phyloP scores from a whole-genome alignment of 768 basidiomycete species.

The Cystoderma amianthinum region DNA sequence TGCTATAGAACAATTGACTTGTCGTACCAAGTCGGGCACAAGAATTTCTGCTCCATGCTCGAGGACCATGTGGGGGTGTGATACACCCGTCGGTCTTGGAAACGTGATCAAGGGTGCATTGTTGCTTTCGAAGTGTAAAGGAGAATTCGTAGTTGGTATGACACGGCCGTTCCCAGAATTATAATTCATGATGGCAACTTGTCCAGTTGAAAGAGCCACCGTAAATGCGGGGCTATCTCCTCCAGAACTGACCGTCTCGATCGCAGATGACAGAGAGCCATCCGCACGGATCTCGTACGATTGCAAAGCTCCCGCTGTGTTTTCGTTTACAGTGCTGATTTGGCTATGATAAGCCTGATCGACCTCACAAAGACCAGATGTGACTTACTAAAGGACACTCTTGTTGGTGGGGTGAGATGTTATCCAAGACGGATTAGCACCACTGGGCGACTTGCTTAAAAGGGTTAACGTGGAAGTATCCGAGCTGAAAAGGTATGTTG shows the following conservation, averaged over 20 bases:
- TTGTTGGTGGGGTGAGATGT: conserved; percentile 46
- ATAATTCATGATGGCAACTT: conserved; percentile 59
- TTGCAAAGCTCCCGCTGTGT: conserved; percentile 40
- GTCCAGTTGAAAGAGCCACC: conserved; percentile 41
- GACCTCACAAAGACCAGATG: neutral
- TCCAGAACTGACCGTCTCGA: conserved; percentile 40
- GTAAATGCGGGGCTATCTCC: conserved; percentile 49
- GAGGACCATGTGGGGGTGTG: conserved; percentile 64
- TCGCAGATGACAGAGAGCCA: conserved; percentile 35
- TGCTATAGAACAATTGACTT: conserved; percentile 1
- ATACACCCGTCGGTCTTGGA: conserved; percentile 36
- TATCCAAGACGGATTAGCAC: conserved; percentile 56
- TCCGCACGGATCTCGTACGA: conserved; percentile 42
- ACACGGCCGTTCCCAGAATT: conserved; percentile 46
- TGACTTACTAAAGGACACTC: conserved; percentile 53
- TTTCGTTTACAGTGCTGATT: conserved; percentile 55
- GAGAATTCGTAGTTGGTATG: conserved; percentile 37
- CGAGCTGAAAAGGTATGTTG: conserved; percentile 56
- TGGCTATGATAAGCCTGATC: conserved; percentile 3
- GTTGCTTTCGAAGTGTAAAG: conserved; percentile 18
- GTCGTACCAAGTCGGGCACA: conserved; percentile 55
- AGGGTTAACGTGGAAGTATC: conserved; percentile 39
- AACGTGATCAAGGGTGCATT: conserved; percentile 43
- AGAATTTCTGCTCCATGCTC: conserved; percentile 51
- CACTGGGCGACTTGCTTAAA: conserved; percentile 39